Conservation (phyloP, 129 eudicot genomes). For the Arctium lappa region DNA sequence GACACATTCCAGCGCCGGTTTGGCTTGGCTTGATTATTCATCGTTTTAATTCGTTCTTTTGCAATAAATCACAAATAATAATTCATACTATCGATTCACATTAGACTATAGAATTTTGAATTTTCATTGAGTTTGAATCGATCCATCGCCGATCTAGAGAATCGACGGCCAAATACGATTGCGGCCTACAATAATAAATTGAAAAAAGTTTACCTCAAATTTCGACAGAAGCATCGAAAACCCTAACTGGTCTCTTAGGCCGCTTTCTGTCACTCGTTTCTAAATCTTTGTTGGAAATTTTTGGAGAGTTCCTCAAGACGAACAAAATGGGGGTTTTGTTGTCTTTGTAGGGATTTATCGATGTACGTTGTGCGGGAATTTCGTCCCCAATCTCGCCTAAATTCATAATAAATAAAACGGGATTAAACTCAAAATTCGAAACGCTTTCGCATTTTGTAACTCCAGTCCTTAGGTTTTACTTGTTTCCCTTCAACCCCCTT, state of each 20-base stretch:
- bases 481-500: no score
- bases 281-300: no score
- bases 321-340: background rate
- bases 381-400: no score
- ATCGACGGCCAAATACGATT: background rate
- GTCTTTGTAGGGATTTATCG: background rate
- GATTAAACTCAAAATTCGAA: no score
- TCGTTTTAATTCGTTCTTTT: no score
- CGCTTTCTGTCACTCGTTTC: background rate
- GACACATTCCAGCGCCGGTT: background rate
- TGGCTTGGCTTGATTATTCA: no score
- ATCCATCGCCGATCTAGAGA: background rate
- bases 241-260: background rate
- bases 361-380: background rate
- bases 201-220: background rate
- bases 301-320: background rate
- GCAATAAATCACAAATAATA: no score
- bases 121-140: background rate
- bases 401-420: no score
- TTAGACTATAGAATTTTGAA: background rate
- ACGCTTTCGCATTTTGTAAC: no score
- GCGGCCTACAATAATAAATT: background rate
- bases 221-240: background rate
- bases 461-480: no score
- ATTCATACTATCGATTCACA: background rate